These are phyloP conservation scores for Verticillium klebahnii DNA, from an alignment of 2,329 filamentous ascomycete genomes.

Conservation along the genomic window DNA sequence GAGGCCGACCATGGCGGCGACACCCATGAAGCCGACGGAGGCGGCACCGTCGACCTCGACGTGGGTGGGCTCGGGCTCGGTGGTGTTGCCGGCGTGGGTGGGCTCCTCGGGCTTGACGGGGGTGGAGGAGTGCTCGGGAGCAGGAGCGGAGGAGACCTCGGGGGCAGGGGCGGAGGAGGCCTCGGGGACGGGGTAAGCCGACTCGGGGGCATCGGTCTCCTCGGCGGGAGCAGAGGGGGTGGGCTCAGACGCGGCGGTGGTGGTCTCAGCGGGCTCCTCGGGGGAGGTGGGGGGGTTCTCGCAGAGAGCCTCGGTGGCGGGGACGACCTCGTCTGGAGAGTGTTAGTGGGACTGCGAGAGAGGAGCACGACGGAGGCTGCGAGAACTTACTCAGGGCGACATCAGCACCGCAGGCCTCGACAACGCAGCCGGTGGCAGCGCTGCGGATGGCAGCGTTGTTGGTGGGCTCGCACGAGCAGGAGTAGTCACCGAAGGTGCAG, in stretches of 20 bases:
- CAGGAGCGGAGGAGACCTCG: not conserved
- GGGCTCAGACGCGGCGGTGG: constrained; percentile 2
- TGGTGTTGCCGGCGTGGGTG: constrained; percentile 9
- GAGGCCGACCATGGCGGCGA: constrained; percentile 10
- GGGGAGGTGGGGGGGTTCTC: constrained; percentile 5
- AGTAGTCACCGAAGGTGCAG: constrained; percentile 26
- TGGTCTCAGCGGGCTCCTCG: constrained; percentile 1
- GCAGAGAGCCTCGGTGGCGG: constrained; percentile 31
- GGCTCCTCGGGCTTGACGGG: constrained; percentile 1
- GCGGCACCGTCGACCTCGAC: constrained; percentile 9
- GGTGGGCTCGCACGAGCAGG: constrained; percentile 26
- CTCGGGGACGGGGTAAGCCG: constrained; percentile 4
- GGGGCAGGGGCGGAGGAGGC: constrained; percentile 3
- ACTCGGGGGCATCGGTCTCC: constrained; percentile 2
- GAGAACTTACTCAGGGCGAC: constrained; percentile 31
- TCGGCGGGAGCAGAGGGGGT: constrained; percentile 1
- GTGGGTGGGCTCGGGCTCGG: constrained; percentile 2
- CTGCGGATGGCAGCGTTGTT: constrained; percentile 25
- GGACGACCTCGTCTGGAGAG: constrained; percentile 30
- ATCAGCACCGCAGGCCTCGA: constrained; percentile 29
- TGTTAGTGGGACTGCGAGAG: not conserved
- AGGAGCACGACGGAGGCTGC: not conserved
- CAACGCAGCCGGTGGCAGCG: constrained; percentile 28
- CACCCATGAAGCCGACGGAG: constrained; percentile 8
- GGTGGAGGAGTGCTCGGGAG: constrained; percentile 4